Base-by-base conservation (phyloP, 1,284 basidiomycete species). In the Ceratobasidium sp. region DNA sequence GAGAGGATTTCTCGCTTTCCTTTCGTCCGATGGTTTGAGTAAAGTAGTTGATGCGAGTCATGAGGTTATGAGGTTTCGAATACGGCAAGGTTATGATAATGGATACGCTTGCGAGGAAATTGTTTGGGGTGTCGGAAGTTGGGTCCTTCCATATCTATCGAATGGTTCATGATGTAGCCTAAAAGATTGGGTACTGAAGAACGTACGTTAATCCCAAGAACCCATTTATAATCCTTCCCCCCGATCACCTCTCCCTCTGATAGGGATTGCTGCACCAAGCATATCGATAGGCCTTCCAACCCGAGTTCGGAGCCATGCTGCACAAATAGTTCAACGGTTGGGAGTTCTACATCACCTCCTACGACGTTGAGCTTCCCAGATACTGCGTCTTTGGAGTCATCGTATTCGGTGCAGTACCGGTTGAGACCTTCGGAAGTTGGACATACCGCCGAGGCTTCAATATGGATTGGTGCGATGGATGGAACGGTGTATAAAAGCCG, bases 271-370 rank as follows among this genome's bases (percentile, higher is more conserved):
- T 51, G 40, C 69, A 60, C 60, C 18, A 71, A 46, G 60, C 69
- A 71, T 12, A 71, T 26, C 7, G 69, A 40, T 13, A 71, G 15
- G 53, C 60, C 42, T 0, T 71, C 69, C 6, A 71, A 33, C 1
- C 39, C 69, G 20, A 53, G 28, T 53, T 56, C 39, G 2, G 69
- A 71, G 6, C 69, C 55, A 58, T 71, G 69, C 15, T 71, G 53
- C 5, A 71, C 4, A 23, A 44, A 58, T 6, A 71, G 1, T 20
- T 60, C 53, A 20, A 71, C 23, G 7, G n/a, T 60, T 13, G 69
- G 69, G 12, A 71, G 55, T 13, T 58, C n/a, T 2, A 71, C 28
- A 28, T 71, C 69, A 3, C 15, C 69, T 6, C 33, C 33, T 12
- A 60, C 13, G 13, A 71, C 69, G 39, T 42, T 6, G 3, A 71